A percentile compares a stretch with the other conserved stretches of the same genome.
Evolutionary conservation across 805 yeast genomes (phyloP).

Genomic region (Starmerella asiatica): DNA sequence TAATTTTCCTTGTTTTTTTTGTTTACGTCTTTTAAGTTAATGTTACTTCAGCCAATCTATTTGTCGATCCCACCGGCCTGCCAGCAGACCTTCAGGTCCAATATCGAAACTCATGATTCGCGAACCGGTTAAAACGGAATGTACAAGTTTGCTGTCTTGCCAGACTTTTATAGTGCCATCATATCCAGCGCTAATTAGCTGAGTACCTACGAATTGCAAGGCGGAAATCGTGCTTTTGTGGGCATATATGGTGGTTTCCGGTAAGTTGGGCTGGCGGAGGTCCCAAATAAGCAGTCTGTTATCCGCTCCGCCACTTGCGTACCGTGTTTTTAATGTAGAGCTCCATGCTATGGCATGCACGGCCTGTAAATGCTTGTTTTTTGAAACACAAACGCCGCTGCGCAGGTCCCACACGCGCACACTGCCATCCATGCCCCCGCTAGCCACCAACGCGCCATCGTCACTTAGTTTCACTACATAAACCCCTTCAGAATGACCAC

Average conservation of each 20-base stretch:
- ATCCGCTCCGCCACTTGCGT: constrained; percentile 80
- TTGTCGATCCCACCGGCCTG: constrained; percentile 77
- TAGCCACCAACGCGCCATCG: constrained; percentile 64
- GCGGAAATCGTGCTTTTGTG: constrained; percentile 42
- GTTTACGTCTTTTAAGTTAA: no score
- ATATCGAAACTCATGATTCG: constrained; percentile 57
- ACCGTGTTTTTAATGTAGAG: constrained; percentile 37
- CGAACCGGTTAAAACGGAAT: constrained; percentile 45
- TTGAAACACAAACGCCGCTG: constrained; percentile 50
- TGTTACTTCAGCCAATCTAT: constrained; percentile 38
- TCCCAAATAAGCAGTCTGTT: constrained; percentile 78
- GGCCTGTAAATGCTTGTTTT: constrained; percentile 56
- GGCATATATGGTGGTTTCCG: constrained; percentile 44
- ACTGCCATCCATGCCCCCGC: constrained; percentile 67
- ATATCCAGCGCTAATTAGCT: constrained; percentile 33
- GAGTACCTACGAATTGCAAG: constrained; percentile 34
- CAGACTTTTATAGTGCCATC: constrained; percentile 55
- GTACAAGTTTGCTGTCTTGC: constrained; percentile 47
- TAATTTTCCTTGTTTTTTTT: no score
- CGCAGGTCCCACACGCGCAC: constrained; percentile 78
- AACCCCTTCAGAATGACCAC: constrained; percentile 73
- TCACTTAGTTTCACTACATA: constrained; percentile 39
- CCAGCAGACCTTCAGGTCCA: constrained; percentile 29
- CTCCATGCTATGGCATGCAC: constrained; percentile 64
- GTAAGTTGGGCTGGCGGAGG: constrained; percentile 38